Evolutionary conservation across 1,139 yeast species (phyloP), one percentile per base, ranked within the genome.

Genomic region (Candida tetrigidarum): DNA sequence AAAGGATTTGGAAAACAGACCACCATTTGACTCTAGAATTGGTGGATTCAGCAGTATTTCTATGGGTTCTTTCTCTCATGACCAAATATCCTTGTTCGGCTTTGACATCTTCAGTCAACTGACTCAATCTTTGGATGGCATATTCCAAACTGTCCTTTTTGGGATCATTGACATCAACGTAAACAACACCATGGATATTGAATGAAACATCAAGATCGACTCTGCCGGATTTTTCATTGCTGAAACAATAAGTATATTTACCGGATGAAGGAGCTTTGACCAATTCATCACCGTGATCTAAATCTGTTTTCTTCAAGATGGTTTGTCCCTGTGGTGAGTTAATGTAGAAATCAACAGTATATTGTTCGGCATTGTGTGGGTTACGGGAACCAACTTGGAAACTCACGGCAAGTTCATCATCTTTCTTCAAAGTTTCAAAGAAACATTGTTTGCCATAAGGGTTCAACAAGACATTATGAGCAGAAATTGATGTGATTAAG

Each of bases 1-100:
- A 92, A 46, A 85, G 59, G 53, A 93, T 76, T 71, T 93, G 99
- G 78, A 92, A 87, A 32, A 89, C 78, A 23, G 96, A 88, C 99
- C 99, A 93, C 91, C 96, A 93, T 71, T 93, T 93, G 58, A 93
- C 98, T 63, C 99, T 84, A 46, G 96, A 86, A 69, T 93, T 93
- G 43, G 99, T 93, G 23, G 96, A 86, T 71, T 93, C 99, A 6
- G 99, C 98, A 14, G 99, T 93, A 71, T 93, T 93, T 79, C 99
- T 87, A 69, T 93, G 99, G 27, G 96, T 88, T 71, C 98, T 85
- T 71, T 93, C 99, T 70, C 99, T 85, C 50, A 93, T 91, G 40
- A 91, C 96, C 60, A 93, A 85, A 71, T 93, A 93, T 55, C 90
- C 82, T 63, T 86, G 95, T 71, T 93, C 99, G 56, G 92, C 95